These are phyloP conservation scores for Bothriochloa decipiens DNA, from an alignment of 176 grass and related monocot genomes.

Conservation along the genomic window DNA sequence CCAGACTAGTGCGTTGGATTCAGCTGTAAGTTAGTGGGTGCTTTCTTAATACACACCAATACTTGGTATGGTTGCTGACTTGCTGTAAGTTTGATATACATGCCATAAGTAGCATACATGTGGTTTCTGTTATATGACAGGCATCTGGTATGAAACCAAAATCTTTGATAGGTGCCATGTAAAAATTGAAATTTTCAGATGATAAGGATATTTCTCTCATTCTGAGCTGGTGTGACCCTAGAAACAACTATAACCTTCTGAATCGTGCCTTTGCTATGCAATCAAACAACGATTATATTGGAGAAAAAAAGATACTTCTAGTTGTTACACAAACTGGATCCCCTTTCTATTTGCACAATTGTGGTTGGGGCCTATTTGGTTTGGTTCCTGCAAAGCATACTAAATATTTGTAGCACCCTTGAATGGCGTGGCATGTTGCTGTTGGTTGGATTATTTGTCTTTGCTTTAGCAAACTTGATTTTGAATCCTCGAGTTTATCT, in stretches of 20 bases:
- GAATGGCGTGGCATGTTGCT: background rate
- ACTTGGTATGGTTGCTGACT: too few species aligned
- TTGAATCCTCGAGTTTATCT: background rate
- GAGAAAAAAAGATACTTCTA: background rate
- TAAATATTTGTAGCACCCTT: background rate
- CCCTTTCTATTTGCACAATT: background rate
- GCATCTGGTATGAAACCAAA: background rate
- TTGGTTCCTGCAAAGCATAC: background rate
- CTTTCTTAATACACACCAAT: background rate
- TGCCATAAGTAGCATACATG: too few species aligned
- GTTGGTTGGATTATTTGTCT: background rate
- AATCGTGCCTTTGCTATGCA: too few species aligned
- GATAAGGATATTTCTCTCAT: background rate
- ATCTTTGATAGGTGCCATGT: background rate
- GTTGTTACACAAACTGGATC: background rate
- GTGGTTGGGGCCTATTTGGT: background rate
- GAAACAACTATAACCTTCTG: background rate
- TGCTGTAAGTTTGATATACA: too few species aligned
- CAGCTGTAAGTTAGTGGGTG: background rate
- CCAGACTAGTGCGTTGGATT: background rate
- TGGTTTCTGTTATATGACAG: background rate
- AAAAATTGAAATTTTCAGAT: background rate
- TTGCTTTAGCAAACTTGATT: background rate
- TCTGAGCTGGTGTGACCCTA: constrained; percentile 5
- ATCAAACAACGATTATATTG: too few species aligned